phyloP scores from a whole-genome alignment of 169 alveolate genomes.

The Plasmodium relictum region DNA sequence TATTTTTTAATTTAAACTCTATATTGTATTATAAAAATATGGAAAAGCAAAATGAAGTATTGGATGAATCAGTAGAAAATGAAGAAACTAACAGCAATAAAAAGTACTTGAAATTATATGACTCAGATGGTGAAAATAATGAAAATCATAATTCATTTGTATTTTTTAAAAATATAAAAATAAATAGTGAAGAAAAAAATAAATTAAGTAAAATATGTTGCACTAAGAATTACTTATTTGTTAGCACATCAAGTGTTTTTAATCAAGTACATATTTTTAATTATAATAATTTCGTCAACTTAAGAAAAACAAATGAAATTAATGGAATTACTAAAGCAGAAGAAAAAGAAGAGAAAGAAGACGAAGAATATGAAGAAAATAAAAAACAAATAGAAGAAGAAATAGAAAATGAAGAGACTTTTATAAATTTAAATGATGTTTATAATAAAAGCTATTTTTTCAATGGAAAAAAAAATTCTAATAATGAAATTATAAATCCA shows the following conservation, averaged over 20 bases:
- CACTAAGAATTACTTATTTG: conserved; percentile 51
- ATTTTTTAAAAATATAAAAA: conserved; percentile 38
- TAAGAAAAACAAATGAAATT: conserved; percentile 13
- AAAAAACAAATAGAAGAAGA: conserved; percentile 3
- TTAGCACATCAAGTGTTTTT: conserved; percentile 38
- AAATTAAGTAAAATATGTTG: conserved; percentile 62
- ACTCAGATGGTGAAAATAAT: conserved; percentile 2
- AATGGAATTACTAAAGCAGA: too few relatives aligned
- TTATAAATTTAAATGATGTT: conserved; percentile 36
- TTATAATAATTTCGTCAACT: conserved; percentile 36
- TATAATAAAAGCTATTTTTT: conserved; percentile 40
- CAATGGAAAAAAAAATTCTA: background rate
- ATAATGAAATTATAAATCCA: background rate
- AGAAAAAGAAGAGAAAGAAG: background rate
- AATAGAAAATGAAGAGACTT: conserved; percentile 5
- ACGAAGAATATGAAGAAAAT: background rate
- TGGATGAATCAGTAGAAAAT: background rate
- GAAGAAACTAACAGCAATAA: conserved; percentile 5
- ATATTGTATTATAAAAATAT: background rate
- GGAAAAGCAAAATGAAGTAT: background rate
- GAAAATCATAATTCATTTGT: conserved; percentile 8
- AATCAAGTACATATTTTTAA: conserved; percentile 68
- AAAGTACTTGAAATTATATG: conserved; percentile 26
- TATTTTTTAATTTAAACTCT: too few relatives aligned
- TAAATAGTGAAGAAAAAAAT: conserved; percentile 43